Conservation (phyloP, 495 filamentous ascomycete species). For the Penicillium arizonense region DNA sequence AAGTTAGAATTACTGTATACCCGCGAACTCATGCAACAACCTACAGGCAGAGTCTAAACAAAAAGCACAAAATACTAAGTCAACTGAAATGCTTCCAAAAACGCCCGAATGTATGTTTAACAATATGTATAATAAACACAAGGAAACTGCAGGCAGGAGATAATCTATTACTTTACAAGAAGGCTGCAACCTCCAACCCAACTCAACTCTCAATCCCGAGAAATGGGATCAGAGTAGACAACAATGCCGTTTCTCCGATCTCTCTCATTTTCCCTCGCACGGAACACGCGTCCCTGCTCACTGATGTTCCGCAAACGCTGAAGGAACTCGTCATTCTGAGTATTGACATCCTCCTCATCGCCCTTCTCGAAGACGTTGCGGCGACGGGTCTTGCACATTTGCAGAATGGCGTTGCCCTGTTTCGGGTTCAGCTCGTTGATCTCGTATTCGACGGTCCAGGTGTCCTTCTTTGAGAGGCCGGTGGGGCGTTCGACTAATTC, state of each 20-base stretch:
- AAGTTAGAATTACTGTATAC: no score
- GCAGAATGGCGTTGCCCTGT: conserved; percentile 26
- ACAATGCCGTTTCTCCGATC: conserved; percentile 39
- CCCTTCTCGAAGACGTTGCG: background rate
- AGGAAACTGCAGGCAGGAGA: background rate
- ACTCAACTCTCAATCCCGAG: background rate
- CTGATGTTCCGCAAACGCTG: conserved; percentile 40
- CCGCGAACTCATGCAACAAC: no score
- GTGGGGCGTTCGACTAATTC: conserved; percentile 58
- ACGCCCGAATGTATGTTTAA: no score
- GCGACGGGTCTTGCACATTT: conserved; percentile 47
- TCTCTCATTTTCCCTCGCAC: conserved; percentile 44
- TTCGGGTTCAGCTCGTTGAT: conserved; percentile 53
- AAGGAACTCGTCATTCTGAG: conserved; percentile 36
- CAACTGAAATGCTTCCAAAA: no score
- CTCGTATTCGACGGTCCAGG: conserved; percentile 77
- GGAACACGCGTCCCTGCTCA: conserved; percentile 45
- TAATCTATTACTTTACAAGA: conserved; percentile 17
- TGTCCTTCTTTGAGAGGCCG: conserved; percentile 45
- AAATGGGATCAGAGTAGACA: conserved; percentile 19
- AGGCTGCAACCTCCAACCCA: background rate
- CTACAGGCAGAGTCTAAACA: no score
- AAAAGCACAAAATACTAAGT: no score
- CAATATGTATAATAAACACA: background rate
- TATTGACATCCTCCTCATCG: conserved; percentile 1